Base-by-base conservation (phyloP, 441 rosid genomes). In the Eutrema salsugineum region DNA sequence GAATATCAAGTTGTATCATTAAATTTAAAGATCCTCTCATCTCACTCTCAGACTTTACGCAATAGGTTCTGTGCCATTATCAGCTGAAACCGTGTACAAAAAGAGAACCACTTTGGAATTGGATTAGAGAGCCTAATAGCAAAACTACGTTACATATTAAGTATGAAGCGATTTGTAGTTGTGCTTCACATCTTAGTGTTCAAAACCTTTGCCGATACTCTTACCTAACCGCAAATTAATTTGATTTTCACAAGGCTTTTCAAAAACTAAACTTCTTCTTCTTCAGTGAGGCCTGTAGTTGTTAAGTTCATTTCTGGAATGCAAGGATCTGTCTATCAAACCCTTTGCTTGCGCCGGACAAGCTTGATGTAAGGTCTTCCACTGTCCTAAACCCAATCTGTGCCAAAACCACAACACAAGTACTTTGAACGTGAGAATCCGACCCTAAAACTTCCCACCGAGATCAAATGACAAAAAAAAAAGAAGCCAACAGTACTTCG, bases 321-420 rank as follows among this genome's bases (percentile, higher is more conserved):
- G 82, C 91, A 70, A 88, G 87, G 63, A 94, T 78, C 19, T 91
- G 94, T 68, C 97, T 84, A 61, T 90, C 75, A 56, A 94, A 94
- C 63, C 97, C 97, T n/a, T 82, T 66, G 83, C 74, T 90, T 72
- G 84, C 78, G 44, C 89, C 94, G 0, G 93, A 81, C 76, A 91
- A 76, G 71, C 83, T 42, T 36, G 89, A 77, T 65, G 96, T 84
- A 27, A 94, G 55, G 70, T 86, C 94, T 79, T 91, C 96, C 3
- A 85, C 97, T 32, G 62, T 80, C 76, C 93, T 87, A 72, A 94
- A 91, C 22, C 99, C 99, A 81, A 94, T 83, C 97, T 94, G 91
- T 79, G 61, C 60, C 68, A 72, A 39, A 62, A 68, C 35, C 5
- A 5, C 58, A 71, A 50, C 57, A 66, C 47, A 65, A 57, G 28